A percentile compares a stretch with the other conserved stretches of the same genome.
These are phyloP conservation scores for Yamadazyma insecticola DNA, from an alignment of 805 yeast species.

Conservation along the genomic window DNA sequence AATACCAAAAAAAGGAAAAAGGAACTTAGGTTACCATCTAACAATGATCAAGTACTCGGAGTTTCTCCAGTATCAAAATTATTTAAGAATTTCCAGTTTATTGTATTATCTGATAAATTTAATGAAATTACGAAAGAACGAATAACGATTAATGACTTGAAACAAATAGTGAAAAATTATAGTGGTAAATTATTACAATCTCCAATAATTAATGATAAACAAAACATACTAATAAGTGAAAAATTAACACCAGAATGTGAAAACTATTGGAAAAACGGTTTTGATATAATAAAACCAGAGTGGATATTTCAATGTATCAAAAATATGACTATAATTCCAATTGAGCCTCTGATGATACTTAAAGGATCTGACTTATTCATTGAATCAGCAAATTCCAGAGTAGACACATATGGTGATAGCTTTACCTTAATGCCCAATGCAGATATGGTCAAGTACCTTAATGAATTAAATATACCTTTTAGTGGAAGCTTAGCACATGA, in stretches of 20 bases:
- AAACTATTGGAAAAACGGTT: constrained; percentile 34
- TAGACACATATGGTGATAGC: constrained; percentile 66
- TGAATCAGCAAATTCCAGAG: constrained; percentile 19
- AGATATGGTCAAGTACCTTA: too few species aligned
- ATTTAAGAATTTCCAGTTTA: constrained; percentile 44
- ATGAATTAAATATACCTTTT: too few species aligned
- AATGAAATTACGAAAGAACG: constrained; percentile 23
- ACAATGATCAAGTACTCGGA: constrained; percentile 2
- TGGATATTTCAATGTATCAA: constrained; percentile 72
- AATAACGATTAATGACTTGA: constrained; percentile 30
- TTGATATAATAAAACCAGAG: constrained; percentile 57
- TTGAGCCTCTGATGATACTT: constrained; percentile 58
- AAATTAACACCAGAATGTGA: constrained; percentile 22
- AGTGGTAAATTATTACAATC: constrained; percentile 44
- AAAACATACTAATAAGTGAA: constrained; percentile 21
- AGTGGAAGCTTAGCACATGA: too few species aligned
- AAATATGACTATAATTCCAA: constrained; percentile 34
- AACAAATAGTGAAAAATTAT: constrained; percentile 32
- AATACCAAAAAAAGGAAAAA: constrained; percentile 21
- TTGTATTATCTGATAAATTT: constrained; percentile 37
- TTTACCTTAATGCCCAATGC: constrained; percentile 20
- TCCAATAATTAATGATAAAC: constrained; percentile 3
- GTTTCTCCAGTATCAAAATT: constrained; percentile 16
- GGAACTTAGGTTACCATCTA: constrained; percentile 8
- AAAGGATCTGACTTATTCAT: constrained; percentile 40